These are phyloP conservation scores for Cladophialophora bantiana DNA, from an alignment of 2,329 filamentous ascomycete genomes.

Conservation along the genomic window DNA sequence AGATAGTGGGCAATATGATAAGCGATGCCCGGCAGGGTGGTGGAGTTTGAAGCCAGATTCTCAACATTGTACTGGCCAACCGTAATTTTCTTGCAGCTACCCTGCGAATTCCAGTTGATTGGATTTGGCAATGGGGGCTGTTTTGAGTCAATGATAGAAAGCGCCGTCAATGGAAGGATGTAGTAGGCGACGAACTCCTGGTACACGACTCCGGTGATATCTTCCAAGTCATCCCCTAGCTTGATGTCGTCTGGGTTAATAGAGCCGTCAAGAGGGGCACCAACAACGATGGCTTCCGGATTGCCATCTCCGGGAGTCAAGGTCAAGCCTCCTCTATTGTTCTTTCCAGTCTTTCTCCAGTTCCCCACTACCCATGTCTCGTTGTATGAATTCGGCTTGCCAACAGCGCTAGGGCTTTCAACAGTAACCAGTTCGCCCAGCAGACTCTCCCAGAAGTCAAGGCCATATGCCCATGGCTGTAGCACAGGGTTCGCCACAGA, in stretches of 20 bases:
- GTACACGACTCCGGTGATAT: slow-evolving; percentile 72
- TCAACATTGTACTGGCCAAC: slow-evolving; percentile 74
- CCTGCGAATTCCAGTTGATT: slow-evolving; percentile 61
- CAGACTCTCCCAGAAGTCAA: slow-evolving; percentile 78
- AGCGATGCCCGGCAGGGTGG: slow-evolving; percentile 65
- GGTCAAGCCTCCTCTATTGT: slow-evolving; percentile 69
- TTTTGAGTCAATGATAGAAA: slow-evolving; percentile 57
- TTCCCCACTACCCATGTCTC: slow-evolving; percentile 74
- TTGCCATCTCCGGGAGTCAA: slow-evolving; percentile 70
- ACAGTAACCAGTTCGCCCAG: slow-evolving; percentile 72
- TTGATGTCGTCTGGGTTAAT: slow-evolving; percentile 65
- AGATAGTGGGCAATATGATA: slow-evolving; percentile 70
- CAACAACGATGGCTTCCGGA: slow-evolving; percentile 72
- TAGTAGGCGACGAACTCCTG: slow-evolving; percentile 73
- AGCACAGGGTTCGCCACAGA: slow-evolving; percentile 67
- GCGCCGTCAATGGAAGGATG: slow-evolving; percentile 68
- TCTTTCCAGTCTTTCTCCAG: slow-evolving; percentile 69
- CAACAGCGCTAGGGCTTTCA: slow-evolving; percentile 62
- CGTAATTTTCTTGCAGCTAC: slow-evolving; percentile 67
- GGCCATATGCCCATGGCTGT: slow-evolving; percentile 66
- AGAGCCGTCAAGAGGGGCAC: slow-evolving; percentile 69
- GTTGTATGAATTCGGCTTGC: slow-evolving; percentile 68
- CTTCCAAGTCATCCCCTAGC: slow-evolving; percentile 69
- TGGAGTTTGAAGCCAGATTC: slow-evolving; percentile 66
- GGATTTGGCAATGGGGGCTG: slow-evolving; percentile 51